Conservation (phyloP, 2,329 filamentous ascomycete species). For the Colletotrichum eremochloae region DNA sequence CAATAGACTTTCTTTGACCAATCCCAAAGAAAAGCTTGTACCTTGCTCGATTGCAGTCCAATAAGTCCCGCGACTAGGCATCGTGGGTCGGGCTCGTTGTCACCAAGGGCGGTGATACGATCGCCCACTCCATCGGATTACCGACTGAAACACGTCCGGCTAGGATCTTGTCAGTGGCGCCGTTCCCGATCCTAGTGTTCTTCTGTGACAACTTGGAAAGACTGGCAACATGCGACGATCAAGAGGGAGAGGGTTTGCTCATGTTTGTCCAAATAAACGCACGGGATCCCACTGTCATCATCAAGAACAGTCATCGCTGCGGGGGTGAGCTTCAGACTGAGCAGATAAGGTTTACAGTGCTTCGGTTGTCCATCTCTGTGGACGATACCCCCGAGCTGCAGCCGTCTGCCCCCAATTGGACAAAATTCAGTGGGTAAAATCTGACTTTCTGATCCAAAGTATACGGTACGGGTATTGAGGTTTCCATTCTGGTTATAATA, state of each 20-base stretch:
- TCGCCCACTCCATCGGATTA: too few species aligned
- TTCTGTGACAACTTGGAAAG: neutral
- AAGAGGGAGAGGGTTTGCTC: neutral
- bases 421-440: neutral
- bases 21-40: neutral
- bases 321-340: neutral
- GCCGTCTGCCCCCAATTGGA: neutral
- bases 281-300: too few species aligned
- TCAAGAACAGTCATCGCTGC: neutral
- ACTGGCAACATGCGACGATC: neutral
- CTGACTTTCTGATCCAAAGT: neutral
- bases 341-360: neutral
- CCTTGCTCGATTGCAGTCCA: too few species aligned
- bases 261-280: neutral
- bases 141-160: neutral
- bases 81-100: neutral
- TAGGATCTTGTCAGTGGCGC: neutral
- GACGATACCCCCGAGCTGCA: neutral
- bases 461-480: neutral
- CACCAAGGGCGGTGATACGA: too few species aligned
- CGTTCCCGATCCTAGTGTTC: fast-evolving
- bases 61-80: neutral
- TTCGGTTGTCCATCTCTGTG: neutral
- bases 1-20: neutral
- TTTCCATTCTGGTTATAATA: neutral